Evolutionary conservation across 2,329 filamentous ascomycete species (phyloP), one percentile per base, ranked within the genome.

Genomic region (Trichoderma sp.): DNA sequence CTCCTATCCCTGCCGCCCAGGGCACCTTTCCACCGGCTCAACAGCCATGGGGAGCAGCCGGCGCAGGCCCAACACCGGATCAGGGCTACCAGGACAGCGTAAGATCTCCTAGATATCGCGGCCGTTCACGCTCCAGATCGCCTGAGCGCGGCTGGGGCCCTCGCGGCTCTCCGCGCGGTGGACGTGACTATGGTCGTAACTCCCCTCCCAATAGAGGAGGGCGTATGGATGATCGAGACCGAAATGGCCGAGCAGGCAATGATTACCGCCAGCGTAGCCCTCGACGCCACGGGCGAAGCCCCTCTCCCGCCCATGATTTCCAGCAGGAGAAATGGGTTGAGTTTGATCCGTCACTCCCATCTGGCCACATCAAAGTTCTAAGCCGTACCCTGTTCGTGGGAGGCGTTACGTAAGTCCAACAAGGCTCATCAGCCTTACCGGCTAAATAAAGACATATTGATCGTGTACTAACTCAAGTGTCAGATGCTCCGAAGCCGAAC

Each of bases 381-480:
- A 98, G 95, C 80, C 90, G 96, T 75, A 99, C 96, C 16, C 86
- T 99, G 14, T 99, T 99, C 78, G 94, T 99, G 75, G 96, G 96
- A 72, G 96, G 96, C 77, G 96, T 97, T 72, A 96, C 90, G 86
- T 92, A 85, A 87, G 90, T 88, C 55, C 65, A 18, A 65, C 66
- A 11, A 66, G 39, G 65, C 69, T 46, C 66, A 52, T 11, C 6
- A 28, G 21, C n/a, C 34, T 58, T 30, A 30, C 28, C 39, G 37
- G 28, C 24, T 30, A 11, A 3, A 14, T 34, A 24, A 24, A 6
- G 21, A 21, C 59, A 26, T 18, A n/a, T 43, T 11, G 11, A 24
- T 34, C 51, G 18, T 52, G 14, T 68, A 55, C 74, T 73, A 70
- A 76, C 69, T 14, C 21, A 65, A 58, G 28, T 21, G n/a, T n/a